A percentile compares a stretch with the other conserved stretches of the same genome.
phyloP scores from a whole-genome alignment of 805 yeast genomes.

The Kuraishia piskuri region DNA sequence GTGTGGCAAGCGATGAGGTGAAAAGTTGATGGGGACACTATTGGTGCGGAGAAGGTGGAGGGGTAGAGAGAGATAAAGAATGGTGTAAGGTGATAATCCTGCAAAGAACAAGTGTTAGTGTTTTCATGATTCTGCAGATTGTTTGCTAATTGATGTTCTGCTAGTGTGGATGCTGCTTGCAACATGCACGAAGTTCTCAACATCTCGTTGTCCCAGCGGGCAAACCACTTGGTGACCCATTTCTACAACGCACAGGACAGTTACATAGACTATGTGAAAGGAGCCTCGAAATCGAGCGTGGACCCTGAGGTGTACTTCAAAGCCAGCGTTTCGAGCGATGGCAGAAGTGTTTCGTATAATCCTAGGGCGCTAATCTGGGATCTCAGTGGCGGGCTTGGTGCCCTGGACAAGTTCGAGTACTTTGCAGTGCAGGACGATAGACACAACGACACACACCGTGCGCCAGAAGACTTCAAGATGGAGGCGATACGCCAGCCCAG shows the following conservation, averaged over 20 bases:
- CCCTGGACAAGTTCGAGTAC: conserved; percentile 49
- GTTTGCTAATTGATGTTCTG: too few species aligned
- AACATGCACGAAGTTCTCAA: conserved; percentile 69
- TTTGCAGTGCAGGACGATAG: conserved; percentile 16
- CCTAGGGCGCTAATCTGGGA: conserved; percentile 87
- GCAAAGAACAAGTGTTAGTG: not conserved
- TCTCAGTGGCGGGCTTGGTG: conserved; percentile 65
- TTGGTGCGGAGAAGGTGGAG: not conserved
- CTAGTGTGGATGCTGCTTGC: too few species aligned
- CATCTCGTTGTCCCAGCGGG: conserved; percentile 58
- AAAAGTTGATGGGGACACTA: not conserved
- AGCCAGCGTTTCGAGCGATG: conserved; percentile 26
- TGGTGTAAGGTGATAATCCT: too few species aligned
- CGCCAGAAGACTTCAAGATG: conserved; percentile 14
- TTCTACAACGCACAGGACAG: conserved; percentile 75
- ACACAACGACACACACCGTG: conserved; percentile 3
- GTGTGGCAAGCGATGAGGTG: not conserved
- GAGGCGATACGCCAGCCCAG: conserved; percentile 23
- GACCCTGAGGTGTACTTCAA: conserved; percentile 41
- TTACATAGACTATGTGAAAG: conserved; percentile 43
- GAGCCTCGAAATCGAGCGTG: conserved; percentile 16
- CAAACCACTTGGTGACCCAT: conserved; percentile 74
- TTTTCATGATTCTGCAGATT: not conserved
- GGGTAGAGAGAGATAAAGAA: too few species aligned
- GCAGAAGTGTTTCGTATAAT: conserved; percentile 50